A percentile compares a stretch with the other conserved stretches of the same genome.
Conservation (phyloP, 208 protist genomes). For the Acanthamoeba sp. region DNA sequence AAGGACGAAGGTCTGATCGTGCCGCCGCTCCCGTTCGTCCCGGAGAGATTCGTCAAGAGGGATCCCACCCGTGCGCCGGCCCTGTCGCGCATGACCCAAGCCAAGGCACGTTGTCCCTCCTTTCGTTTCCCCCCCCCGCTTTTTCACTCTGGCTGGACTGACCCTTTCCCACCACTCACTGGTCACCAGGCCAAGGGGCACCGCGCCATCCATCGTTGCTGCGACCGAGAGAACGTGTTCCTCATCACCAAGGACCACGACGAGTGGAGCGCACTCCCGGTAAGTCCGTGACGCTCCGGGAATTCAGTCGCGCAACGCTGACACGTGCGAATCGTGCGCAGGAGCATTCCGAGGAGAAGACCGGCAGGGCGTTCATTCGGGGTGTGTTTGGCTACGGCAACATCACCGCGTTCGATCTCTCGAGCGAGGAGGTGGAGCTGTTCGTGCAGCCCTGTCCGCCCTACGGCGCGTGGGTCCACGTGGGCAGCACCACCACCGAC, state of each 20-base stretch:
- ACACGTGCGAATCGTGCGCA: background rate
- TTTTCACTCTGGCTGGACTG: background rate
- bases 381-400: constrained; percentile 42
- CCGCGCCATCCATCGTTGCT: constrained; percentile 72
- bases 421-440: background rate
- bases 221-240: constrained; percentile 73
- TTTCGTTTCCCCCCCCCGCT: background rate
- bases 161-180: background rate
- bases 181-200: constrained; percentile 9
- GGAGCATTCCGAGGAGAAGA: constrained; percentile 21
- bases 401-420: constrained; percentile 31
- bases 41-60: background rate
- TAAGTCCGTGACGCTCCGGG: constrained; percentile 48
- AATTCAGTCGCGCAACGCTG: background rate
- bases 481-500: constrained; percentile 25
- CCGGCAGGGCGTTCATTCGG: background rate
- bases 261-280: background rate
- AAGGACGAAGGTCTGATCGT: constrained; percentile 34
- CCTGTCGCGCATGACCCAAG: constrained; percentile 4
- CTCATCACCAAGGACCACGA: constrained; percentile 45
- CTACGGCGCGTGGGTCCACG: constrained; percentile 53
- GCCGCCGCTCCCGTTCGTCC: constrained; percentile 1
- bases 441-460: background rate
- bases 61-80: background rate
- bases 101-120: constrained; percentile 20